Evolutionary conservation across 805 yeast genomes (phyloP), one percentile per base, ranked within the genome.

Genomic region (Saturnispora ahearnii): DNA sequence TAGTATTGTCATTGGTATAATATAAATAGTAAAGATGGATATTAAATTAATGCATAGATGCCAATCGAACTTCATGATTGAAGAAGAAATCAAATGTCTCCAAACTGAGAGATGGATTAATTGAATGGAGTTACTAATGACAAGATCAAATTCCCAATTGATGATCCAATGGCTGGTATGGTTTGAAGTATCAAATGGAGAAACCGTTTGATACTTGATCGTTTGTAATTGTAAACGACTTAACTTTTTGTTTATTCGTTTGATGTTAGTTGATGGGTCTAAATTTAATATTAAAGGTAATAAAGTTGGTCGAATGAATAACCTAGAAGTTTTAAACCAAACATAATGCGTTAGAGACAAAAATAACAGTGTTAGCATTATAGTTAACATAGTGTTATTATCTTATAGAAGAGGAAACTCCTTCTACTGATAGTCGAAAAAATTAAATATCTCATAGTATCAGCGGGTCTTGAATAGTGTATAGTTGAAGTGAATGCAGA

Each of bases 121-220:
- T 18, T 47, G 50, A 11, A 47, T 41, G 13, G 50, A 47, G 29
- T 41, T 47, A 18, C 42, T 33, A n/a, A 47, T 21, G 4, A 31
- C 13, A 5, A 36, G 3, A 36, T 47, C 45, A 15, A 47, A 47
- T 9, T 40, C 24, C 15, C 34, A 31, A n/a, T 30, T 36, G 40
- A 36, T 36, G 24, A 18, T 36, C 40, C 40, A 36, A 18, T 36
- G 40, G 5, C 40, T 36, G 13, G 22, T 36, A 12, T 36, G 24
- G 5, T 36, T 13, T 13, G 21, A 18, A 1, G 24, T 36, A 8
- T 36, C 40, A 18, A 36, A 36, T 5, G 40, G 40, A n/a, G 40
- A 36, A 21, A 36, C 6, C 5, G 18, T 18, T 11, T 36, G 13
- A 12, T 36, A 36, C 7, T 18, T 36, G 26, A 36, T 33, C 21